phyloP scores from a whole-genome alignment of 1,139 yeast species.

The Ogataea hybrid region DNA sequence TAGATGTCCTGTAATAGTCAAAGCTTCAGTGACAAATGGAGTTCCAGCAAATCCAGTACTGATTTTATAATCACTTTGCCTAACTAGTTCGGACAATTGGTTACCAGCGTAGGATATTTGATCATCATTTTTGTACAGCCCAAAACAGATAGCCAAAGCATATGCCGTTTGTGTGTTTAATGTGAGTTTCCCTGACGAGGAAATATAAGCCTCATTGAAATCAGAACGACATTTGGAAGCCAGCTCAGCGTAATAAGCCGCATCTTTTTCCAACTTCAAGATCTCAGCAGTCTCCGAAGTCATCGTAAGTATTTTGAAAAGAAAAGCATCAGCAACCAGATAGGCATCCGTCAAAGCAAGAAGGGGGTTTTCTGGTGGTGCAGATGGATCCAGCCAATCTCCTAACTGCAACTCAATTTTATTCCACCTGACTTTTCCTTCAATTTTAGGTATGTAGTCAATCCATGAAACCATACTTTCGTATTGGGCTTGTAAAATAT shows the following conservation, averaged over 20 bases:
- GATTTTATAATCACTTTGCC: slow-evolving; percentile 18
- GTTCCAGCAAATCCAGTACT: slow-evolving; percentile 30
- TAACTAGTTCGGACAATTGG: slow-evolving; percentile 19
- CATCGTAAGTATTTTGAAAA: slow-evolving; percentile 17
- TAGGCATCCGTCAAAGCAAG: slow-evolving; percentile 25
- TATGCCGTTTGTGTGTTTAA: slow-evolving; percentile 29
- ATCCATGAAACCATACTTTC: slow-evolving; percentile 24
- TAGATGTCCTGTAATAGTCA: slow-evolving; percentile 21
- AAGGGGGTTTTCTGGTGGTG: slow-evolving; percentile 28
- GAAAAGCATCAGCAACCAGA: slow-evolving; percentile 27
- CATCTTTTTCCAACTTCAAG: slow-evolving; percentile 6
- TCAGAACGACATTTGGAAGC: slow-evolving; percentile 6
- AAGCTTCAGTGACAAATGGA: slow-evolving; percentile 26
- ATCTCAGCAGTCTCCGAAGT: slow-evolving; percentile 13
- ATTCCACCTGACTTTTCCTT: slow-evolving; percentile 13
- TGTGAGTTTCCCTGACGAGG: slow-evolving; percentile 19
- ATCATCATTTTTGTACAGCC: slow-evolving; percentile 16
- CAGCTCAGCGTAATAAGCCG: slow-evolving; percentile 2
- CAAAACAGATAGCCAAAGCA: slow-evolving; percentile 22
- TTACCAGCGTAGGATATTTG: slow-evolving; percentile 20
- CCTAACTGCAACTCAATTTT: slow-evolving; percentile 22
- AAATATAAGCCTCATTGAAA: slow-evolving; percentile 23
- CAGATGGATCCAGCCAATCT: slow-evolving; percentile 30
- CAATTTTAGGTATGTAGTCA: slow-evolving; percentile 15
- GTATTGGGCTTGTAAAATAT: slow-evolving; percentile 20